phyloP scores from a whole-genome alignment of 331 rosid genomes.

The Quercus tomentella region DNA sequence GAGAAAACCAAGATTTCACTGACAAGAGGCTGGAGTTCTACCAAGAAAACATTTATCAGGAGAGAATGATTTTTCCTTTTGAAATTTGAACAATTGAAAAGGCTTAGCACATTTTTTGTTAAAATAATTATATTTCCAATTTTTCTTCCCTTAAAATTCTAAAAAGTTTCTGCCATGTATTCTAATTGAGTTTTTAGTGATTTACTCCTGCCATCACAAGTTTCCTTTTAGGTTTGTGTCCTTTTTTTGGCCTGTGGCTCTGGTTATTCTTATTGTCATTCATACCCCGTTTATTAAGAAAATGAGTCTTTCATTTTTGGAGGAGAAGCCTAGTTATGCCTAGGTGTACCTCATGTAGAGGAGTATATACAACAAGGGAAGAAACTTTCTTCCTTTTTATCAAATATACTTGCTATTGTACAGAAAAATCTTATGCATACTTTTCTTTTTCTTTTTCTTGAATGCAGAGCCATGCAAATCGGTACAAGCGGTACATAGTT shows the following conservation, averaged over 20 bases:
- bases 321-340: no score
- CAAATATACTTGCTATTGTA: not conserved
- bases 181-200: not conserved
- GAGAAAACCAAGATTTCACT: not conserved
- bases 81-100: no score
- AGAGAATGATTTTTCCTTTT: not conserved
- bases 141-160: not conserved
- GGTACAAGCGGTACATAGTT: slow-evolving; percentile 93
- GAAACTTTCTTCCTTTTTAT: not conserved
- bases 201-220: not conserved
- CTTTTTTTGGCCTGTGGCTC: not conserved
- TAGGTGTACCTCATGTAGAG: not conserved
- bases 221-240: not conserved
- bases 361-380: not conserved
- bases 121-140: not conserved
- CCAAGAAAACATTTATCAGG: not conserved
- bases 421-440: not conserved
- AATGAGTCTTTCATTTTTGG: no score
- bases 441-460: slow-evolving; percentile 12
- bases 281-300: no score
- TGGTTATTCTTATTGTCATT: no score
- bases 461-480: slow-evolving; percentile 95
- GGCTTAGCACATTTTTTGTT: no score
- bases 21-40: not conserved
- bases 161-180: not conserved